Percentiles rank a stretch among this genome's conserved stretches.
phyloP scores from a whole-genome alignment of 2,329 filamentous ascomycete species.

The Aureobasidium mangrovei region DNA sequence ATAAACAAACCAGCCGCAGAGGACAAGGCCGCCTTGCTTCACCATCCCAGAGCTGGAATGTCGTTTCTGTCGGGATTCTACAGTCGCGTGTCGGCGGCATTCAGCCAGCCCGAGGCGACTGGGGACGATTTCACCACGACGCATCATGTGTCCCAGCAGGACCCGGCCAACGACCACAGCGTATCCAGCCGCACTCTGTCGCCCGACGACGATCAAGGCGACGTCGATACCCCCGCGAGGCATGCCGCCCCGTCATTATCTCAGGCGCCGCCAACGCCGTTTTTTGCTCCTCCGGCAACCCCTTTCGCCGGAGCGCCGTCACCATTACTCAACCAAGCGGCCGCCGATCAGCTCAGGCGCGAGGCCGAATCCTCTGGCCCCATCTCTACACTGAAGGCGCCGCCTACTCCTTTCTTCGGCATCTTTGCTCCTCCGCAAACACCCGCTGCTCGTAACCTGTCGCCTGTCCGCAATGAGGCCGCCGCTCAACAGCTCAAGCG shows the following conservation, averaged over 20 bases:
- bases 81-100: background rate
- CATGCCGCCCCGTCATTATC: background rate
- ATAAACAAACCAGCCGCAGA: background rate
- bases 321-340: slow-evolving; percentile 1
- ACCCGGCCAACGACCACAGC: background rate
- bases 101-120: background rate
- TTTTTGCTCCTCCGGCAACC: slow-evolving; percentile 1
- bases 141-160: background rate
- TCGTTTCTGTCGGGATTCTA: slow-evolving; percentile 6
- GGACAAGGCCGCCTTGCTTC: background rate
- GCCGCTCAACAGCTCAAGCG: slow-evolving; percentile 4
- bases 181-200: slow-evolving; percentile 11
- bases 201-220: slow-evolving; percentile 1
- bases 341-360: slow-evolving; percentile 3
- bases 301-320: slow-evolving; percentile 2
- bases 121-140: background rate
- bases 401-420: slow-evolving; percentile 8
- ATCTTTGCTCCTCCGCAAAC: slow-evolving; percentile 8
- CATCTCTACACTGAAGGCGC: background rate
- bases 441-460: background rate
- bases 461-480: slow-evolving; percentile 1
- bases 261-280: background rate
- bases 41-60: background rate
- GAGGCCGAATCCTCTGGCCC: slow-evolving; percentile 5
- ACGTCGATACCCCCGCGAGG: slow-evolving; percentile 3